Conservation (phyloP, 306 rosid genomes). For the Phaseolus lunatus region DNA sequence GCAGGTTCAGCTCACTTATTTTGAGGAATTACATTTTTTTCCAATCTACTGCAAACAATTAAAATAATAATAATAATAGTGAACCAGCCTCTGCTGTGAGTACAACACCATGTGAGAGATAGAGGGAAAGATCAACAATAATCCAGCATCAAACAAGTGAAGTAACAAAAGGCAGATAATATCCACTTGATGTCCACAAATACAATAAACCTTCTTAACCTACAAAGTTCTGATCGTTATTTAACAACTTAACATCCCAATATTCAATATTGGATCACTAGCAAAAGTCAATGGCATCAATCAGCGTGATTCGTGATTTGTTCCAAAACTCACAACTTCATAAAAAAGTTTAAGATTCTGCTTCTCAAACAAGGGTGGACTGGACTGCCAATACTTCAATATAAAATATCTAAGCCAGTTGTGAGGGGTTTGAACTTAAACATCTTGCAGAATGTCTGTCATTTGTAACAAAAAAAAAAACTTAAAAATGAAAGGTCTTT, state of each 20-base stretch:
- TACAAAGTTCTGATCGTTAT: constrained; percentile 6
- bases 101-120: not conserved
- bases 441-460: not conserved
- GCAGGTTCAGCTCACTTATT: constrained; percentile 8
- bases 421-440: not conserved
- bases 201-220: not conserved
- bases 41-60: not conserved
- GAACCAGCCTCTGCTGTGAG: constrained; percentile 4
- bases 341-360: not conserved
- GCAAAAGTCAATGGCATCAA: not conserved
- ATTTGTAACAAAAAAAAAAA: not conserved
- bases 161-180: constrained; percentile 11
- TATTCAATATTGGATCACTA: not conserved
- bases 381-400: not conserved
- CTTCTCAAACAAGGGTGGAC: constrained; percentile 6
- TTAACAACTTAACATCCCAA: not conserved
- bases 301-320: not conserved
- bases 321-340: not conserved
- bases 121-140: constrained; percentile 9
- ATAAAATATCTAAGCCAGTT: not conserved
- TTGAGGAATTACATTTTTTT: constrained; percentile 2
- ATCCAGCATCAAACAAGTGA: constrained; percentile 18
- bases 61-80: constrained; percentile 9
- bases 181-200: constrained; percentile 2
- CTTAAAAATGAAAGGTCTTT: constrained; percentile 20